These are phyloP conservation scores for Backusella macrospora DNA, from an alignment of 192 early-diverging fungal genomes.

Conservation along the genomic window DNA sequence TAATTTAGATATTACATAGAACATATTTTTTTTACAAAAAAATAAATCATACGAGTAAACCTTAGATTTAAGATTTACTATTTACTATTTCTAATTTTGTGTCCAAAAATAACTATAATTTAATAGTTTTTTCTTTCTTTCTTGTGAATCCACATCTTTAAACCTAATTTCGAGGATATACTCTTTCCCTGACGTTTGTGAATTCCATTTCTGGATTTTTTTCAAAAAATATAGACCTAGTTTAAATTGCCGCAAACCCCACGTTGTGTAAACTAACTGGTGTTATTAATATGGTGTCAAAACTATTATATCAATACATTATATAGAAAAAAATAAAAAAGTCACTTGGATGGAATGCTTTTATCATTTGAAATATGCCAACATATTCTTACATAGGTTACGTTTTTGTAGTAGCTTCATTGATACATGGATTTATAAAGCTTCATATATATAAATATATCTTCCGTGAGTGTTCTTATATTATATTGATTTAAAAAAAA, in stretches of 20 bases:
- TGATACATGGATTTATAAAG: too few species aligned
- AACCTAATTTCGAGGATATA: neutral
- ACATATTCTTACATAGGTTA: too few species aligned
- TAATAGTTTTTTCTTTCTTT: neutral
- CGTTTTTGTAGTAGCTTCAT: too few species aligned
- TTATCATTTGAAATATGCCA: too few species aligned
- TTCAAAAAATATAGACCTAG: neutral
- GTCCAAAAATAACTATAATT: neutral
- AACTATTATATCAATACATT: neutral
- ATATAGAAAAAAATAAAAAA: neutral
- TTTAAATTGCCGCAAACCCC: neutral
- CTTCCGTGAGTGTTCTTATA: neutral
- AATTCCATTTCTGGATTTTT: conserved; percentile 6
- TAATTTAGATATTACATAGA: too few species aligned
- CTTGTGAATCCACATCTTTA: neutral
- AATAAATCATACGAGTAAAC: conserved; percentile 2
- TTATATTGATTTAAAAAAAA: neutral
- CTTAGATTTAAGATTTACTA: neutral
- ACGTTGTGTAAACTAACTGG: neutral
- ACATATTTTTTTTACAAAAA: too few species aligned
- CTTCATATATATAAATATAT: neutral
- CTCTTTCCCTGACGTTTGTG: neutral
- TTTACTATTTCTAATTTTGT: neutral
- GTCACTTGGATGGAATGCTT: too few species aligned
- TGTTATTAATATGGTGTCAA: too few species aligned